Evolutionary conservation across 805 yeast species (phyloP), one percentile per base, ranked within the genome.

Genomic region (Crinitomyces ghanaensis): DNA sequence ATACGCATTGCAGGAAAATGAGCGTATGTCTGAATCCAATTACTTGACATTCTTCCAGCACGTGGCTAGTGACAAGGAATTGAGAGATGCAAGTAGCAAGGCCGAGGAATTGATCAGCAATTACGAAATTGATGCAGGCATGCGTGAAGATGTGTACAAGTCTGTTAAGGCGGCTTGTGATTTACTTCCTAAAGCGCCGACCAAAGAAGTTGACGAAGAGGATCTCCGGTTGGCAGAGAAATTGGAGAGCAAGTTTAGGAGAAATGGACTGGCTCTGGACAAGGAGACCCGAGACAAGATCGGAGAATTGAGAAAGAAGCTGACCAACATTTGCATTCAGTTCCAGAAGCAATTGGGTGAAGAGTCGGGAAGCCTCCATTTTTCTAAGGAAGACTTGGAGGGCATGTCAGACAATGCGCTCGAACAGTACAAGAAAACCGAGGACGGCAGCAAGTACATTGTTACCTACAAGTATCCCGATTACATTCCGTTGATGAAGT

Each of bases 401-500:
- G 94, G 94, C 25, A 78, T 83, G 27, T 86, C 93, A 2, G 65
- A 66, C 25, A 72, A 71, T 37, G 71, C 71, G 2, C 44, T 79
- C 43, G 65, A 64, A 13, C 78, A 69, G 48, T 57, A 55, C 36
- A 57, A 59, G 22, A 57, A 56, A 7, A 29, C 27, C n/a, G 66
- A 60, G 14, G 70, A 62, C 15, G 64, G 57, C 12, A 57, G 54
- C 12, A 57, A 53, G 43, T 62, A 53, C 43, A 77, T 77, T 49
- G 77, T 83, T 64, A 77, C 91, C 2, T 80, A 71, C 61, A 81
- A 83, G 54, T 79, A 78, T 48, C 91, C 93, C 1, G 93, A 82
- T 50, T 54, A 77, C 30, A 60, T 77, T 40, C 93, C 93, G 2
- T 77, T 78, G n/a, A 55, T 80, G 54, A 78, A 79, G 51, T 74